Evolutionary conservation across 768 basidiomycete species (phyloP).

Genomic region (Fibroporia radiculosa): DNA sequence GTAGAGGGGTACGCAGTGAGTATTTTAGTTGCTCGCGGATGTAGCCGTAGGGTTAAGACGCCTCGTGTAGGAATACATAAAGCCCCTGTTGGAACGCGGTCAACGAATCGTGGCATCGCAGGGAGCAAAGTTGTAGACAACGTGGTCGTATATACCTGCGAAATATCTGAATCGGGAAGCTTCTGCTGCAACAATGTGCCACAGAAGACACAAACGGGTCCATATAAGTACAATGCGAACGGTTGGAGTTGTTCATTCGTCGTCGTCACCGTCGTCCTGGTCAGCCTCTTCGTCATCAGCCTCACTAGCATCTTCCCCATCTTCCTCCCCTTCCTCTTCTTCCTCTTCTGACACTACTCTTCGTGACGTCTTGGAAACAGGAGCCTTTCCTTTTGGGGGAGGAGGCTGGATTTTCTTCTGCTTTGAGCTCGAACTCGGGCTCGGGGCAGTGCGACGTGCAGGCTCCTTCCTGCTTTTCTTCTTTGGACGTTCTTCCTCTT

Average conservation of each 20-base stretch:
- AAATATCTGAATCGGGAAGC: too few species aligned
- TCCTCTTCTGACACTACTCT: constrained; percentile 31
- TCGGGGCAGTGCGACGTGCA: constrained; percentile 5
- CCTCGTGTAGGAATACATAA: constrained; percentile 35
- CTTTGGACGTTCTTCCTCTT: constrained; percentile 45
- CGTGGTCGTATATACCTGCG: background rate
- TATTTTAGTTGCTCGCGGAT: too few species aligned
- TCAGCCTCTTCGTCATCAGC: constrained; percentile 36
- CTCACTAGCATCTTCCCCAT: constrained; percentile 31
- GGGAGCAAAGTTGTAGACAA: constrained; percentile 26
- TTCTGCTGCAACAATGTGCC: background rate
- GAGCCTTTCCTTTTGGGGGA: constrained; percentile 10
- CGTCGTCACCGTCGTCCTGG: constrained; percentile 20
- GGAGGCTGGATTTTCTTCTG: constrained; percentile 8
- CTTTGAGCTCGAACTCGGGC: constrained; percentile 7
- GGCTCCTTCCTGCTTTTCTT: constrained; percentile 36
- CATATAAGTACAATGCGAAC: background rate
- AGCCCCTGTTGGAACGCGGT: constrained; percentile 44
- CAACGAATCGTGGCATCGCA: constrained; percentile 25
- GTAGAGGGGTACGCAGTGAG: constrained; percentile 50
- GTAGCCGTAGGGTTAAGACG: background rate
- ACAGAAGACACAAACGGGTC: background rate
- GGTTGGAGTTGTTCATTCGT: constrained; percentile 9
- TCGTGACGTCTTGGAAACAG: constrained; percentile 14
- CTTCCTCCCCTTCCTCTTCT: constrained; percentile 36